A percentile compares a stretch with the other conserved stretches of the same genome.
Conservation (phyloP, 331 rosid species). For the Quercus phellos region DNA sequence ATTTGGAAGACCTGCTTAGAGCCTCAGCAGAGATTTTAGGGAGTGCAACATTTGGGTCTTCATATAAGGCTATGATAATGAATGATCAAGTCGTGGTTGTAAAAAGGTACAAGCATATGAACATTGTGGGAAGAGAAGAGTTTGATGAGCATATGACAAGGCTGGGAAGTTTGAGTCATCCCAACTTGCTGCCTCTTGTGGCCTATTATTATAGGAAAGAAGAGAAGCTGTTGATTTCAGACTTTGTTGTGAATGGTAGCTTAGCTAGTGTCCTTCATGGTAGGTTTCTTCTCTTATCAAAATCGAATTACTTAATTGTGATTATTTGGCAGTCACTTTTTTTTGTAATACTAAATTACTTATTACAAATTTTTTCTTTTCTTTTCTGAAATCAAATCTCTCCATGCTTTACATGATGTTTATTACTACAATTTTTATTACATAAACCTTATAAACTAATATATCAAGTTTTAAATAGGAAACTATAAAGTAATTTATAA, state of each 20-base stretch:
- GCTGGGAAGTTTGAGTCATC: constrained; percentile 58
- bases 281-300: constrained; percentile 1
- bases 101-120: constrained; percentile 88
- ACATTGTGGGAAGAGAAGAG: constrained; percentile 67
- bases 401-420: not conserved
- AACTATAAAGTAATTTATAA: no score
- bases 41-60: constrained; percentile 84
- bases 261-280: constrained; percentile 91
- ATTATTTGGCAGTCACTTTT: no score
- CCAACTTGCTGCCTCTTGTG: constrained; percentile 66
- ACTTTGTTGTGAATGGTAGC: constrained; percentile 60
- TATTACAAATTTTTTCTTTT: no score
- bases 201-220: constrained; percentile 75
- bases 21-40: constrained; percentile 90
- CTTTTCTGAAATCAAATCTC: no score
- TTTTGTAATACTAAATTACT: no score
- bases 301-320: no score
- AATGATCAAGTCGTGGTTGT: constrained; percentile 53
- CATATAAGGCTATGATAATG: constrained; percentile 63
- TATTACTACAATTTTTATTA: no score
- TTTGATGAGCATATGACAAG: constrained; percentile 83
- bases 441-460: no score
- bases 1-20: constrained; percentile 60
- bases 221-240: constrained; percentile 76
- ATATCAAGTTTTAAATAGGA: no score